Evolutionary conservation across 2,329 filamentous ascomycete species (phyloP).

Genomic region (Cordyceps javanica): DNA sequence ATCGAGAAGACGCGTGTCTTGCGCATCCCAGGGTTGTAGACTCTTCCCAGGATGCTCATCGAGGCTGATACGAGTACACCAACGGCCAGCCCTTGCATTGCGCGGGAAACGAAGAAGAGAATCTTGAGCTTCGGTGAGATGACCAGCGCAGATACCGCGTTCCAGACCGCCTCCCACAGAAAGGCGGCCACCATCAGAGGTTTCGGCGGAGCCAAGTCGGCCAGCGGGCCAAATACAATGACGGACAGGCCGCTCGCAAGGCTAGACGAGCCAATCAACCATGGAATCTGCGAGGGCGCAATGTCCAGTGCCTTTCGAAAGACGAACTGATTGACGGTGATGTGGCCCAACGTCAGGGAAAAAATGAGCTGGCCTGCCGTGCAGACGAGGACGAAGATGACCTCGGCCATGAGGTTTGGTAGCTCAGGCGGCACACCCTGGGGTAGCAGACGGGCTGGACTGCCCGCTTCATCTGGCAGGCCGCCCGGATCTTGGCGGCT

Average conservation of each 20-base stretch:
- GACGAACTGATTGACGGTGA: constrained; percentile 11
- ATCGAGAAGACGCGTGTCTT: constrained; percentile 13
- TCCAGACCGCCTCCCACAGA: constrained; percentile 12
- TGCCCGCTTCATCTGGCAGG: constrained; percentile 8
- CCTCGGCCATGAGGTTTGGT: constrained; percentile 7
- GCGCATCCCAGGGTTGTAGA: constrained; percentile 12
- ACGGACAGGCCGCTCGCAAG: constrained; percentile 13
- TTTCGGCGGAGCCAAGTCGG: constrained; percentile 13
- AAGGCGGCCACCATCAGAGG: constrained; percentile 14
- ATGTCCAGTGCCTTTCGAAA: constrained; percentile 11
- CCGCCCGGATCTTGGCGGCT: neutral
- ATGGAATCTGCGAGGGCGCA: constrained; percentile 10
- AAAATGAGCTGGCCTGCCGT: constrained; percentile 12
- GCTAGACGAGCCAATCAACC: constrained; percentile 12
- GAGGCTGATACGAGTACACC: constrained; percentile 12
- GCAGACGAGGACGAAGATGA: constrained; percentile 14
- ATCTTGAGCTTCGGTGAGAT: constrained; percentile 8
- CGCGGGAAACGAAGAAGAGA: constrained; percentile 10
- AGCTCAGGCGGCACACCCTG: constrained; percentile 13
- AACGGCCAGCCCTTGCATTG: constrained; percentile 12
- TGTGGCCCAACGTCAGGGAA: constrained; percentile 10
- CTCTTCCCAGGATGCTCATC: constrained; percentile 13
- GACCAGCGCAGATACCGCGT: constrained; percentile 6
- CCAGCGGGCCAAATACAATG: constrained; percentile 12
- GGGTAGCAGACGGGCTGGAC: constrained; percentile 8